Conservation (phyloP, 352 stramenopile genomes). For the Pythium brachiatum region DNA sequence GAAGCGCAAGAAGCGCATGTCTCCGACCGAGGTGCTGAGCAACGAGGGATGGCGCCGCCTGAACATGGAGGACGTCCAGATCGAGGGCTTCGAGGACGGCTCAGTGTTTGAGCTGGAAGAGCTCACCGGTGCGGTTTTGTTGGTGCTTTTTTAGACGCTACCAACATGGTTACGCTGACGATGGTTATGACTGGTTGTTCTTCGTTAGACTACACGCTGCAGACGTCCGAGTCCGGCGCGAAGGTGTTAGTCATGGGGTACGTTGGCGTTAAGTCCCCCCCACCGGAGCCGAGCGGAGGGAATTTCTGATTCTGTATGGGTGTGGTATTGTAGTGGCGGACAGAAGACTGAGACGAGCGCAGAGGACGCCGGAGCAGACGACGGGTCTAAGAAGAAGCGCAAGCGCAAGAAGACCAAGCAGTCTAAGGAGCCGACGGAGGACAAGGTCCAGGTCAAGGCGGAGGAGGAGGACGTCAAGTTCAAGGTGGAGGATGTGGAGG, state of each 20-base stretch:
- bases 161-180: constrained; percentile 3
- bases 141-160: background rate
- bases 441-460: constrained; percentile 10
- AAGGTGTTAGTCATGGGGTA: constrained; percentile 51
- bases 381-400: constrained; percentile 41
- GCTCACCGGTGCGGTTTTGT: constrained; percentile 48
- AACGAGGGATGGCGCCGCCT: constrained; percentile 57
- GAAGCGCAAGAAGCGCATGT: constrained; percentile 63
- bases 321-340: background rate
- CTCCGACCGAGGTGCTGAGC: background rate
- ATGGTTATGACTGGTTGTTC: background rate
- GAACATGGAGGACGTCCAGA: constrained; percentile 66
- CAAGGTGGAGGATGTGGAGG: constrained; percentile 7
- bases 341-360: constrained; percentile 7
- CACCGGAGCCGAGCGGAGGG: background rate
- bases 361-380: constrained; percentile 9
- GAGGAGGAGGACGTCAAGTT: constrained; percentile 6
- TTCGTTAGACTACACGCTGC: constrained; percentile 50
- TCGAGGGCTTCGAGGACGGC: constrained; percentile 85
- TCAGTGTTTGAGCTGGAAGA: constrained; percentile 83
- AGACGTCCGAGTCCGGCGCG: constrained; percentile 50
- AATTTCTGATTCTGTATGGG: constrained; percentile 10
- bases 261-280: constrained; percentile 3
- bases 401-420: constrained; percentile 56
- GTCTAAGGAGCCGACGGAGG: constrained; percentile 29